Evolutionary conservation across 768 basidiomycete species (phyloP), one percentile per base, ranked within the genome.

Genomic region (Boletales sp.): DNA sequence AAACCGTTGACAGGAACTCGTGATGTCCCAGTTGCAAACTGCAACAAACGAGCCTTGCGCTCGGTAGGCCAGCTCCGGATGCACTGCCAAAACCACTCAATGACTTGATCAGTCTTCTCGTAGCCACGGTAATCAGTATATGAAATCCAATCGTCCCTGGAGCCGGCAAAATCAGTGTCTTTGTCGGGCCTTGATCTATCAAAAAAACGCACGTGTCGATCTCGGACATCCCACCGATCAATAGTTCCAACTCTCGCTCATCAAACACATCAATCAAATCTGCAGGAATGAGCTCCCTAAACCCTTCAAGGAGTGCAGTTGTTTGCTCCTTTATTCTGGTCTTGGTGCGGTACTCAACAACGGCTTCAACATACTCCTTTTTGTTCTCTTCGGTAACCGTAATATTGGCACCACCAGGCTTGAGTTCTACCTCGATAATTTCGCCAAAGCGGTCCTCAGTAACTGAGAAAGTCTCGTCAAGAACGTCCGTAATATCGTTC

Each of bases 1-100:
- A 95, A 95, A 1, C 93, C 94, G 62, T 93, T 93, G 59, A 93
- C 92, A 11, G 93, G 86, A 19, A 89, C 81, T 53, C 87, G 75
- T n/a, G 87, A 89, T 3, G 86, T 89, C 17, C 86, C 86, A 2
- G 90, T 94, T 6, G 90, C 88, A 69, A 95, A 95, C 66, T 94
- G 92, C 17, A 94, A 71, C 34, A 94, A 68, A 13, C 91, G 83
- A 36, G 87, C 86, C 66, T 94, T 94, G 56, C 88, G 80, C 66
- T 95, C 93, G 0, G 88, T 77, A 9, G 93, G 88, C 93, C 93
- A 95, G 32, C 85, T 83, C 34, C 87, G 84, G 48, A 95, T 81
- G 60, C 86, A 89, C 66, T 93, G 84, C 93, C 93, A 94, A 77
- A 95, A 95, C 93, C 93, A 94, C 61, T 90, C 87, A 55, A 94